Evolutionary conservation across 768 basidiomycete genomes (phyloP), one percentile per base, ranked within the genome.

Genomic region (Dictyophora rubrovolvata): DNA sequence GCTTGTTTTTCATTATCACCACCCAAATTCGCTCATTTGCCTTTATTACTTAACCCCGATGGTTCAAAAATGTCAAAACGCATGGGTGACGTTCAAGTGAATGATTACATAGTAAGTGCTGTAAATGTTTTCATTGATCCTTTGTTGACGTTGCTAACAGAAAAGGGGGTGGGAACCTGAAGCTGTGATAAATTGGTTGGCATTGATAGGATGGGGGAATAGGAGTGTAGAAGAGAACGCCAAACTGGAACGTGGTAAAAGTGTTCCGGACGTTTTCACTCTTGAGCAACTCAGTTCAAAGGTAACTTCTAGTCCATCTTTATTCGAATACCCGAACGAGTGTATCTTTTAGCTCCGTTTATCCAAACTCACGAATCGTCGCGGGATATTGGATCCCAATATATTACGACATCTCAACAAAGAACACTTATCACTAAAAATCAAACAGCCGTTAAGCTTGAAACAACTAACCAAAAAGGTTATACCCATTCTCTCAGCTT

Each of bases 51-150:
- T 23, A 97, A 98, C 64, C 75, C 84, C 0, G 91, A 97, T 68
- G 93, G 93, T 0, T 80, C 84, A 6, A 99, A 99, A 69, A 90
- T 99, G 82, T 93, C 89, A 12, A 99, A 98, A 69, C 80, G 96
- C 14, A 85, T 87, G 37, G 93, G 92, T 5, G 91, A 95, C 65
- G 92, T 93, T 1, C 79, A 81, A 36, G 92, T 96, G 7, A 74
- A 84, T 36, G 87, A 92, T 63, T 98, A 91, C 67, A 87, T 90
- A 61, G 94, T 93, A 67, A 55, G 77, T 69, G 2, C 22, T 8
- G 47, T 21, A 18, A 22, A 37, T 18, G 8, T 36, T n/a, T 37
- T 22, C 49, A 35, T 51, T 2, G 9, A 11, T 36, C 1, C 28
- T 49, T 12, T 28, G 1, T 36, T 20, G 12, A 21, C 52, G 28